A percentile compares a stretch with the other conserved stretches of the same genome.
Conservation (phyloP, 169 alveolate genomes). For the Besnoitia besnoiti region DNA sequence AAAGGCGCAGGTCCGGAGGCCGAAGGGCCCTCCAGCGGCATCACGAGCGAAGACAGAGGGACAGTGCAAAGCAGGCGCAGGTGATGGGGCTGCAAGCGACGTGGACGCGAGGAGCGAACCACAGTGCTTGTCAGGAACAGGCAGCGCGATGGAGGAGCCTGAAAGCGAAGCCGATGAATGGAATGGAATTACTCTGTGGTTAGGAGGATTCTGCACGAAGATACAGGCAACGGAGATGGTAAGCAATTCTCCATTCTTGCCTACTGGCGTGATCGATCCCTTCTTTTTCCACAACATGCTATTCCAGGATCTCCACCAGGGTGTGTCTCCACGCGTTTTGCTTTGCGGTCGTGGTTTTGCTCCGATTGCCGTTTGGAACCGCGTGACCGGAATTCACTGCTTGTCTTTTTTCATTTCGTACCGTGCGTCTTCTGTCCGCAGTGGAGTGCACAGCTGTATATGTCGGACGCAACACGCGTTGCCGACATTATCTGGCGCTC, state of each 20-base stretch:
- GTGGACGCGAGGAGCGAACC: neutral
- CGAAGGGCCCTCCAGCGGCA: neutral
- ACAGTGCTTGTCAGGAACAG: neutral
- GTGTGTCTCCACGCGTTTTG: no score
- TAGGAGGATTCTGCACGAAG: neutral
- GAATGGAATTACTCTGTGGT: neutral
- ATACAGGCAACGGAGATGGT: neutral
- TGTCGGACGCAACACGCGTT: neutral
- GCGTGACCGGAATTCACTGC: no score
- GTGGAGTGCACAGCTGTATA: neutral
- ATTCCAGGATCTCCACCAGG: no score
- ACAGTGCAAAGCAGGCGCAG: neutral
- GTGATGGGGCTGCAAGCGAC: neutral
- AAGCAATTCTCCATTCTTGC: neutral
- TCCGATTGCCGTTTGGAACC: no score
- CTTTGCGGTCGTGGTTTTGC: neutral
- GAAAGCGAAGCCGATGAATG: neutral
- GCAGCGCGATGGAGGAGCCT: neutral
- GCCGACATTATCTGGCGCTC: slow-evolving; percentile 18
- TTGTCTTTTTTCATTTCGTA: no score
- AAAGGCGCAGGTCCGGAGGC: neutral
- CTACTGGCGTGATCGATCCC: neutral
- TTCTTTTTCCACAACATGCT: neutral
- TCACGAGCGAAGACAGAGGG: neutral
- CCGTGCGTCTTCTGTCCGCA: neutral